These are phyloP conservation scores for Cyclospora cayetanensis DNA, from an alignment of 169 alveolate genomes.

Conservation along the genomic window DNA sequence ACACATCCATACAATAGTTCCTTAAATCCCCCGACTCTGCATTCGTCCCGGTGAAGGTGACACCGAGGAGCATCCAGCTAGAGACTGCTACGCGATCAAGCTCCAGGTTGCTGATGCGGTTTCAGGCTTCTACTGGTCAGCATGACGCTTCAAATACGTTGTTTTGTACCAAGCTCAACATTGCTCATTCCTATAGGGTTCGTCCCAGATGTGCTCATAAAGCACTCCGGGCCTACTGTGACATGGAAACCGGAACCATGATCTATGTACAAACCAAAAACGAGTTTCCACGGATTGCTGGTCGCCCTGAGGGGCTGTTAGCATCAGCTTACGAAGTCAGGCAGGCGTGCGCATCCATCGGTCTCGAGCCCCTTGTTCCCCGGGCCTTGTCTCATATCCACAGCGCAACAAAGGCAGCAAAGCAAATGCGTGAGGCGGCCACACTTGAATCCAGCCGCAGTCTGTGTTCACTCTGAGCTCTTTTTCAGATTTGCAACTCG, in stretches of 20 bases:
- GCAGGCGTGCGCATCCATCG: slow-evolving; percentile 86
- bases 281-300: slow-evolving; percentile 69
- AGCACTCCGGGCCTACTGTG: slow-evolving; percentile 90
- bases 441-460: background rate
- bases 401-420: slow-evolving; percentile 82
- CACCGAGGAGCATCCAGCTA: slow-evolving; percentile 86
- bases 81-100: slow-evolving; percentile 87
- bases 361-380: slow-evolving; percentile 88
- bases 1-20: too few species aligned
- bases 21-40: too few species aligned
- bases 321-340: slow-evolving; percentile 84
- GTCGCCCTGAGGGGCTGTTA: slow-evolving; percentile 72
- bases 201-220: slow-evolving; percentile 88
- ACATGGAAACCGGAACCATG: slow-evolving; percentile 84
- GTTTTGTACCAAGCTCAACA: background rate
- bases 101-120: slow-evolving; percentile 76
- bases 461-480: background rate
- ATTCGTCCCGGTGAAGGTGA: slow-evolving; percentile 81
- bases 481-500: slow-evolving; percentile 71
- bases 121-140: slow-evolving; percentile 91
- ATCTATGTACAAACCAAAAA: slow-evolving; percentile 80
- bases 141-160: background rate
- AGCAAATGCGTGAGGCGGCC: slow-evolving; percentile 82
- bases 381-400: slow-evolving; percentile 82
- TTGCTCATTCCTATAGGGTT: slow-evolving; percentile 68